Conservation (phyloP, 139 green algal genomes). For the Chlorella sp. region DNA sequence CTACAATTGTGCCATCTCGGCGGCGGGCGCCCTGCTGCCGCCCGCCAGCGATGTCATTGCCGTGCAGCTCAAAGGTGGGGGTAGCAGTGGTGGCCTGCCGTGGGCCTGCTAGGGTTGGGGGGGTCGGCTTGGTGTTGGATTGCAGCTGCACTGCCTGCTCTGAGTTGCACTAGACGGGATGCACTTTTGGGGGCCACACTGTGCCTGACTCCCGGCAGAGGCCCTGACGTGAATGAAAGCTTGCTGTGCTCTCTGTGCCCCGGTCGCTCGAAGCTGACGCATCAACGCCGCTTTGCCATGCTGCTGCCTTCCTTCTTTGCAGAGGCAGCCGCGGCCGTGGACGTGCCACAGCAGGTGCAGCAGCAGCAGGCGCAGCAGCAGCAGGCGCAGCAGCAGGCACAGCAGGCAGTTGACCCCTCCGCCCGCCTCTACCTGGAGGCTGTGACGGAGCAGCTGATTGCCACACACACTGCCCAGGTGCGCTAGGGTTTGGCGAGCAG, state of each 20-base stretch:
- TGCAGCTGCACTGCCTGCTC: too few relatives aligned
- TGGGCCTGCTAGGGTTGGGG: too few relatives aligned
- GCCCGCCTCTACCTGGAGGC: constrained; percentile 8
- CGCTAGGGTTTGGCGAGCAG: too few relatives aligned
- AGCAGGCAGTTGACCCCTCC: neutral
- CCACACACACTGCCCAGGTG: neutral
- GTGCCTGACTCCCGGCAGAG: too few relatives aligned
- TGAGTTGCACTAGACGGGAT: too few relatives aligned
- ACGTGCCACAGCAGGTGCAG: neutral
- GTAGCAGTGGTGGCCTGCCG: too few relatives aligned
- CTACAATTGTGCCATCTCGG: constrained; percentile 26
- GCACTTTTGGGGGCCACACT: too few relatives aligned
- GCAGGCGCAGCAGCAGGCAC: neutral
- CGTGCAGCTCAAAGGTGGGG: constrained; percentile 23
- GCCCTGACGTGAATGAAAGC: too few relatives aligned
- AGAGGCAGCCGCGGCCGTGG: neutral
- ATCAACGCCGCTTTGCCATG: too few relatives aligned
- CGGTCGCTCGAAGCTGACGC: neutral
- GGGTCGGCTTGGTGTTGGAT: too few relatives aligned
- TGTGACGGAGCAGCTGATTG: constrained; percentile 22
- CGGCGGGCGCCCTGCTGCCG: neutral
- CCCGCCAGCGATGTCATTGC: constrained; percentile 6
- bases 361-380: neutral
- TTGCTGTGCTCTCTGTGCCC: too few relatives aligned
- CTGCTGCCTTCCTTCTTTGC: neutral